Conservation (phyloP, 257 asterid genomes). For the Nemophila menziesii region DNA sequence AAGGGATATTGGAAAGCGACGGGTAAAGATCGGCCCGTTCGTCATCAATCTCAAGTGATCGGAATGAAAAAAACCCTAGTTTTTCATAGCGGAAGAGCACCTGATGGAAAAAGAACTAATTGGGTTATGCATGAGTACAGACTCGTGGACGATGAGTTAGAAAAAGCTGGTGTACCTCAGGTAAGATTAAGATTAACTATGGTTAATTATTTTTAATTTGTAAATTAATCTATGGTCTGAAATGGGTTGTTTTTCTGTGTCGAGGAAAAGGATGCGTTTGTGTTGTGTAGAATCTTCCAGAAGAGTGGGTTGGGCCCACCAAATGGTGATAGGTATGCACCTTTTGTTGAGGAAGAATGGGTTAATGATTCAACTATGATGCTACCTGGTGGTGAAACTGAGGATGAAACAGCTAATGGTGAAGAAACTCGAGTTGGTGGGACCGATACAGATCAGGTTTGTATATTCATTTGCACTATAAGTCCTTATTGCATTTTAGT, state of each 20-base stretch:
- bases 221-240: constrained; percentile 19
- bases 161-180: constrained; percentile 69
- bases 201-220: constrained; percentile 17
- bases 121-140: constrained; percentile 99
- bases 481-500: not conserved
- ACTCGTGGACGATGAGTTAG: constrained; percentile 65
- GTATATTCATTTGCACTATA: constrained; percentile 1
- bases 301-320: constrained; percentile 98
- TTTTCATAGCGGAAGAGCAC: constrained; percentile 89
- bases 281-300: constrained; percentile 89
- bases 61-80: constrained; percentile 95
- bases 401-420: constrained; percentile 60
- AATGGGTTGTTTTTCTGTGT: no score
- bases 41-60: constrained; percentile 46
- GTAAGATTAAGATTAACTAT: constrained; percentile 20
- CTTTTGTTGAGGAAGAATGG: constrained; percentile 97
- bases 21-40: constrained; percentile 75
- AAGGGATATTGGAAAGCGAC: constrained; percentile 96
- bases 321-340: constrained; percentile 86
- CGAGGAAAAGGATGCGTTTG: constrained; percentile 75
- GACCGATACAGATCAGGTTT: constrained; percentile 56
- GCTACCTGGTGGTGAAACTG: constrained; percentile 62
- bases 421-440: constrained; percentile 47
- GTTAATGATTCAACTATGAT: constrained; percentile 46
- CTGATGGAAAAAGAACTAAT: constrained; percentile 85